A percentile compares a stretch with the other conserved stretches of the same genome.
These are phyloP conservation scores for Catenaria anguillulae DNA, from an alignment of 371 early-diverging fungal species.

Conservation along the genomic window DNA sequence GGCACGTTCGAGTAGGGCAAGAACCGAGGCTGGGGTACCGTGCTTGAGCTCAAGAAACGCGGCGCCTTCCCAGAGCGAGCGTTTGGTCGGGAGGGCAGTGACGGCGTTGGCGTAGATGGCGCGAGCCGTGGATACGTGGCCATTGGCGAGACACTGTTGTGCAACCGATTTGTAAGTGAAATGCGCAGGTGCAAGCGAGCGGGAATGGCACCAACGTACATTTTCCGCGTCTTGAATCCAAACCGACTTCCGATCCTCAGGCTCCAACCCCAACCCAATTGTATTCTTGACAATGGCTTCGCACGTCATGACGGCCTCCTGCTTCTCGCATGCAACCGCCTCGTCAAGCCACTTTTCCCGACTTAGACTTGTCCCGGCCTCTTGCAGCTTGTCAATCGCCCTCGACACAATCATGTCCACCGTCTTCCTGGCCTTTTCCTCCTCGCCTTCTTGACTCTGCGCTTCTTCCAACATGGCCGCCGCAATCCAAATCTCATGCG, in stretches of 20 bases:
- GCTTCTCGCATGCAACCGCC: slow-evolving; percentile 69
- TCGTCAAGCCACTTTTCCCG: slow-evolving; percentile 87
- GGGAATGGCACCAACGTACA: background rate
- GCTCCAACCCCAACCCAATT: slow-evolving; percentile 61
- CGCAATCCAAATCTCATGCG: slow-evolving; percentile 88
- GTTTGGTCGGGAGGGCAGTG: slow-evolving; percentile 54
- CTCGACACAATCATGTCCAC: slow-evolving; percentile 53
- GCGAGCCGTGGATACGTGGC: slow-evolving; percentile 62
- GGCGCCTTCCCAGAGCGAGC: slow-evolving; percentile 73
- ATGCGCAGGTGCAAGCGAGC: background rate
- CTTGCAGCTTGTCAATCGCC: slow-evolving; percentile 50
- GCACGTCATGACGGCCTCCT: slow-evolving; percentile 58
- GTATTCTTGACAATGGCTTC: slow-evolving; percentile 66
- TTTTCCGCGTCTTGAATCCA: slow-evolving; percentile 87
- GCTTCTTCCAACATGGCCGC: slow-evolving; percentile 85
- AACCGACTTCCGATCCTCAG: slow-evolving; percentile 58
- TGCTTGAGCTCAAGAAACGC: slow-evolving; percentile 77
- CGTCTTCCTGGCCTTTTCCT: too few relatives aligned
- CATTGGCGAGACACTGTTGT: slow-evolving; percentile 31
- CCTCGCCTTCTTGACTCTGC: slow-evolving; percentile 43
- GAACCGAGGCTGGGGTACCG: slow-evolving; percentile 60
- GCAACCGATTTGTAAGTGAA: too few relatives aligned
- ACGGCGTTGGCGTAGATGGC: slow-evolving; percentile 77
- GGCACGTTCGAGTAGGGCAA: slow-evolving; percentile 64
- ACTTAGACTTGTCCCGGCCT: slow-evolving; percentile 50